phyloP scores from a whole-genome alignment of 1,139 yeast species.

The Suhomyces wounanorum region DNA sequence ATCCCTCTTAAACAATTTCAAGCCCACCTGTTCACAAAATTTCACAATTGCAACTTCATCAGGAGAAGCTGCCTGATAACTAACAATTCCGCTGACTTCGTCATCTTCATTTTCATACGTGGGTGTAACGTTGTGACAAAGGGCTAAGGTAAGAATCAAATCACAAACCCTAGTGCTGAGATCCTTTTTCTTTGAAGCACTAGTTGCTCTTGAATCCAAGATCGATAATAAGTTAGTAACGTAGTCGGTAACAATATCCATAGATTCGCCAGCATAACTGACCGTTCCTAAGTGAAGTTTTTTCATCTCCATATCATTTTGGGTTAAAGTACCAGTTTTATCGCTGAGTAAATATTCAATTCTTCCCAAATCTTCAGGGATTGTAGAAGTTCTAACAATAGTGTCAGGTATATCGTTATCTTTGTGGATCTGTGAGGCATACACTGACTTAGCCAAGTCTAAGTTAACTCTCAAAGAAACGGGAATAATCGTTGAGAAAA shows the following conservation, averaged over 20 bases:
- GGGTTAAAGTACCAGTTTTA: constrained; percentile 96
- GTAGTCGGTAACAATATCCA: constrained; percentile 83
- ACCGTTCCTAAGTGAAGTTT: constrained; percentile 91
- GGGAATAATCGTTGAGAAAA: constrained; percentile 94
- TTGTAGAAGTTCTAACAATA: constrained; percentile 93
- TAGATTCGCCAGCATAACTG: constrained; percentile 87
- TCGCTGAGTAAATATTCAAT: constrained; percentile 91
- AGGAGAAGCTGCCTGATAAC: constrained; percentile 98
- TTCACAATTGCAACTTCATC: constrained; percentile 97
- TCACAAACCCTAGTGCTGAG: constrained; percentile 77
- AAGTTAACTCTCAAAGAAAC: constrained; percentile 92
- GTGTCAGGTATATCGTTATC: constrained; percentile 82
- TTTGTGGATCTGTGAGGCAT: constrained; percentile 92
- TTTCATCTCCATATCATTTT: constrained; percentile 96
- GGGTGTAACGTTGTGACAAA: constrained; percentile 96
- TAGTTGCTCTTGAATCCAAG: constrained; percentile 24
- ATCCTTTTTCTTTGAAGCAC: constrained; percentile 47
- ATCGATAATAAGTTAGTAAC: constrained; percentile 38
- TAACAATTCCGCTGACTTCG: constrained; percentile 43
- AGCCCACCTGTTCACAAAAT: constrained; percentile 84
- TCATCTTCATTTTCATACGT: constrained; percentile 52
- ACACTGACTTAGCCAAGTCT: constrained; percentile 93
- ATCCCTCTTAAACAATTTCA: constrained; percentile 78
- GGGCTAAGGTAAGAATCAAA: constrained; percentile 75
- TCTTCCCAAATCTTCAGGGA: constrained; percentile 96